These are phyloP conservation scores for Solanum hybrid DNA, from an alignment of 305 asterid genomes.

Conservation along the genomic window DNA sequence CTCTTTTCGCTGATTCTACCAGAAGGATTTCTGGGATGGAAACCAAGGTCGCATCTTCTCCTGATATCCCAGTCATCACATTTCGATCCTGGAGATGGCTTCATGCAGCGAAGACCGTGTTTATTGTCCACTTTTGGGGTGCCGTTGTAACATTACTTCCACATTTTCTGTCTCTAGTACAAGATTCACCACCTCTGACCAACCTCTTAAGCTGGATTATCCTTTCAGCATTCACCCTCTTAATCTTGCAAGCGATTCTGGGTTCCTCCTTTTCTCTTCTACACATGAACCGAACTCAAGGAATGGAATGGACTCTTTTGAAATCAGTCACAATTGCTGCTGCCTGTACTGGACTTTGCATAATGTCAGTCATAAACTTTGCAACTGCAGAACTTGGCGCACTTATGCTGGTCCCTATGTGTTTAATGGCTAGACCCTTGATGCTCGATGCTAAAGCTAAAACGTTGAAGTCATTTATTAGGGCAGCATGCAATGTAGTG, in stretches of 20 bases:
- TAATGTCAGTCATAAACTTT: constrained; percentile 87
- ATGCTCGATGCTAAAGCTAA: constrained; percentile 24
- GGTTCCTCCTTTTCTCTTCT: constrained; percentile 21
- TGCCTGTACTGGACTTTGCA: constrained; percentile 71
- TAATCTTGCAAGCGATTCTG: constrained; percentile 25
- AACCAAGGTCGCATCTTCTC: constrained; percentile 18
- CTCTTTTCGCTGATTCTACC: constrained; percentile 55
- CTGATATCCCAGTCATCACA: constrained; percentile 20
- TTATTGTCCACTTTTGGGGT: constrained; percentile 73
- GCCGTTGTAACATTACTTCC: constrained; percentile 60
- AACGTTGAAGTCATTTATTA: constrained; percentile 21
- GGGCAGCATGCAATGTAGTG: constrained; percentile 36
- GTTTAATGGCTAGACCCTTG: constrained; percentile 61
- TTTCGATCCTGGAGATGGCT: constrained; percentile 85
- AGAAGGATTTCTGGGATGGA: constrained; percentile 8
- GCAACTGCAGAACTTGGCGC: constrained; percentile 94
- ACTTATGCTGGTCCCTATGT: constrained; percentile 74
- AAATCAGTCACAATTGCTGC: constrained; percentile 73
- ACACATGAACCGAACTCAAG: constrained; percentile 14
- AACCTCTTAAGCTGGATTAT: constrained; percentile 44
- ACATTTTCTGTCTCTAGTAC: constrained; percentile 36
- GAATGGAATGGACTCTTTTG: constrained; percentile 54
- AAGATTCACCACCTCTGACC: constrained; percentile 34
- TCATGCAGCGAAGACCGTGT: constrained; percentile 57
- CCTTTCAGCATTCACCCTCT: constrained; percentile 41